These are phyloP conservation scores for Podosphaera fusca DNA, from an alignment of 2,329 filamentous ascomycete genomes.

Conservation along the genomic window DNA sequence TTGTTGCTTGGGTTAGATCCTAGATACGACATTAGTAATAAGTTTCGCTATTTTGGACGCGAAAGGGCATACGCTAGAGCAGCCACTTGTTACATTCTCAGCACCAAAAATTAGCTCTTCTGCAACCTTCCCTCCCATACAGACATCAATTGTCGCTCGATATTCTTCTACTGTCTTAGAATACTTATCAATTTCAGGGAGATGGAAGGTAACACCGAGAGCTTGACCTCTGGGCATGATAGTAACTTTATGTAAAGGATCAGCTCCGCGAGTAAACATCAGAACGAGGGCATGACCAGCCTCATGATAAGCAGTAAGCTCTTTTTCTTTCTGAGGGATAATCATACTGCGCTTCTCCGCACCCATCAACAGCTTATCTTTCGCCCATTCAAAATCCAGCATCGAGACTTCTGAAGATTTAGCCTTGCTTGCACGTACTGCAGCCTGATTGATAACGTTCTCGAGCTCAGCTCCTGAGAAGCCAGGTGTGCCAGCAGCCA, in stretches of 20 bases:
- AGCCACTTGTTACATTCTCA: slow-evolving; percentile 81
- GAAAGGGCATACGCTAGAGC: background rate
- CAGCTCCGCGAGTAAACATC: slow-evolving; percentile 51
- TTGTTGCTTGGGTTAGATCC: slow-evolving; percentile 69
- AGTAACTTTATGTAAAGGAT: slow-evolving; percentile 84
- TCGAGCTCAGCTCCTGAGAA: slow-evolving; percentile 91
- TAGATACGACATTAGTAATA: slow-evolving; percentile 18
- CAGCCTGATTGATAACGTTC: slow-evolving; percentile 91
- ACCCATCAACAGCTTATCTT: slow-evolving; percentile 95
- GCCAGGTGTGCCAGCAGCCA: slow-evolving; percentile 73
- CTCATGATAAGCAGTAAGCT: slow-evolving; percentile 90
- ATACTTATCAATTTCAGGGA: slow-evolving; percentile 84
- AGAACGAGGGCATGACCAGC: slow-evolving; percentile 84
- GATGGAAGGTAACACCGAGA: slow-evolving; percentile 65
- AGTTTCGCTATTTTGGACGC: background rate
- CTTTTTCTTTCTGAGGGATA: slow-evolving; percentile 80
- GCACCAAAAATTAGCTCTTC: slow-evolving; percentile 80
- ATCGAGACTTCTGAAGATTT: slow-evolving; percentile 55
- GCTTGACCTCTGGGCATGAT: slow-evolving; percentile 78
- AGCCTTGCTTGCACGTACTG: slow-evolving; percentile 76
- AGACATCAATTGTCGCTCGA: slow-evolving; percentile 54
- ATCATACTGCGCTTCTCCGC: slow-evolving; percentile 76
- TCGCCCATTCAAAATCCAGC: slow-evolving; percentile 84
- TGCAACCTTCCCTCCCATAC: slow-evolving; percentile 68
- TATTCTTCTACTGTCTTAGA: slow-evolving; percentile 72